Evolutionary conservation across 2,329 filamentous ascomycete species (phyloP), one percentile per base, ranked within the genome.

Genomic region (Colletotrichum musicola): DNA sequence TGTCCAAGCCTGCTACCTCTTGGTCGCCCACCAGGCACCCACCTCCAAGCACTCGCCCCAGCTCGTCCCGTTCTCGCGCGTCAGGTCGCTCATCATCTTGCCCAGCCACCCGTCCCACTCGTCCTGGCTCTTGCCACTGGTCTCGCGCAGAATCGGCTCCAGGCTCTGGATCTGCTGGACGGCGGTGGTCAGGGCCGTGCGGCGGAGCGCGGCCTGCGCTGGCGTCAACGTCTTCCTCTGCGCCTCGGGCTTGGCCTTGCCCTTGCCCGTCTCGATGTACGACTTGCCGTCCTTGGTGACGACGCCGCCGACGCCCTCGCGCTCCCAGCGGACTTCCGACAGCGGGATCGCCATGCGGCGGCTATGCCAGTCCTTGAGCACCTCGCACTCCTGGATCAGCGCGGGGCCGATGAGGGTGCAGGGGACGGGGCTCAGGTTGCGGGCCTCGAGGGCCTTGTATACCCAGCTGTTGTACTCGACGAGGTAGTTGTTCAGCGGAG

Each of bases 71-170:
- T 90, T 90, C 69, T 95, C 91, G 77, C 92, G 90, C 76, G 97
- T 86, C 75, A 98, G 80, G 79, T 96, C 92, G 54, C 89, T 88
- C 86, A 94, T 95, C 92, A 97, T 93, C 79, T 91, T 93, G 47
- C 91, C 90, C 81, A 93, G 89, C 95, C 95, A 98, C 49, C 89
- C 85, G 78, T 97, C 93, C 94, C 94, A 98, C 81, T 98, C 95
- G 73, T 97, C 94, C 76, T 93, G 89, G 74, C 92, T 93, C 84
- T 97, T 97, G 14, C 92, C 92, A 75, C 92, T 97, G 53, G 90
- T 89, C 74, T 97, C 92, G 73, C 92, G 89, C 73, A 98, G 82
- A 67, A 96, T 81, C 5, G 93, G 93, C 79, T 98, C 95, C 74
- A 98, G 82, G 71, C 91, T 92, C 77, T 96, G 93, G 62, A 97